Evolutionary conservation across 805 yeast genomes (phyloP), one percentile per base, ranked within the genome.

Genomic region (Starmerella apicola): DNA sequence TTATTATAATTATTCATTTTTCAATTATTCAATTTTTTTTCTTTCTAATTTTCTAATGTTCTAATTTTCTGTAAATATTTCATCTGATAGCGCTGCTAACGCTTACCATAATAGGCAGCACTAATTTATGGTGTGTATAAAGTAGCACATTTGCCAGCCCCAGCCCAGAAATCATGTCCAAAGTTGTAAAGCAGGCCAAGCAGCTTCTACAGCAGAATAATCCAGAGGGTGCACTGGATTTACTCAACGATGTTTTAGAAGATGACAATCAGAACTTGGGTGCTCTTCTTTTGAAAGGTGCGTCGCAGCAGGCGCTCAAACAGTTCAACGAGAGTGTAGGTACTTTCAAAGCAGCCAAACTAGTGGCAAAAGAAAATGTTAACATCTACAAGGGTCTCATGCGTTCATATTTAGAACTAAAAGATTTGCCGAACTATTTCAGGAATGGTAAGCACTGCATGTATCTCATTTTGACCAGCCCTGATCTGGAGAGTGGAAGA

Each of bases 321-420:
- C 56, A 59, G 2, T 58, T 71, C 13, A 55, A 68, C 25, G 74
- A 72, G 37, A 60, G 77, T 71, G 13, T 64, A 61, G 29, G 66
- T 55, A 17, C 74, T 68, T 34, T 58, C 74, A 13, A 53, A 47
- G 15, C 58, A 63, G 48, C 71, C 70, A 48, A 62, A 71, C 18
- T 65, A 60, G 8, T 59, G 68, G 21, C 54, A 60, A 35, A 61
- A 46, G 25, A 53, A 44, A 72, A 77, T 37, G 47, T 74, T 1
- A 56, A 71, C 20, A 93, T 85, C 0, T 86, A 91, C 93, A 83
- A 81, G 52, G 97, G 97, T 1, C 65, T 78, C 43, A 60, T 75
- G 28, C 40, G 45, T 9, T 37, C 56, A 4, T 50, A 52, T 32
- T 51, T 50, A 15, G 42, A 39, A 9, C 36, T 27, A n/a, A 45